Evolutionary conservation across 2,329 filamentous ascomycete species (phyloP).

Genomic region (Pseudogymnoascus verrucosus): DNA sequence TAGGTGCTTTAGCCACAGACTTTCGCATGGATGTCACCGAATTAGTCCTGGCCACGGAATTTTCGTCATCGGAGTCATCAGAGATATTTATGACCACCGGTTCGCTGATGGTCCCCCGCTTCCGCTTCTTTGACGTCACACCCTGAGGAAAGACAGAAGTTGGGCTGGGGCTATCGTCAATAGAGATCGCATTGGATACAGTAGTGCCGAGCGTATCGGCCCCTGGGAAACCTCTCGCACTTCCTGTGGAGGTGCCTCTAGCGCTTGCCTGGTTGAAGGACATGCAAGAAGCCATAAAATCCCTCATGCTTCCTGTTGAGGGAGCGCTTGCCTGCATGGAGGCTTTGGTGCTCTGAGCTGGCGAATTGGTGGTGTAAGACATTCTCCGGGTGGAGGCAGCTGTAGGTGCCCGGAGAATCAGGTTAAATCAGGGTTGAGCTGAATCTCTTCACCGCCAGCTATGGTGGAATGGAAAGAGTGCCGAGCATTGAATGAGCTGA

Average conservation of each 20-base stretch:
- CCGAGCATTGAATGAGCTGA: neutral
- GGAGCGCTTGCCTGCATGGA: conserved; percentile 9
- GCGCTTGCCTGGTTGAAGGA: neutral
- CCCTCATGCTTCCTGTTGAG: conserved; percentile 12
- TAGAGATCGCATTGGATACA: neutral
- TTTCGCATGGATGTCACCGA: neutral
- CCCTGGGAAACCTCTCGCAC: neutral
- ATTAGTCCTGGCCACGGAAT: neutral
- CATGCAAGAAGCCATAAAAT: neutral
- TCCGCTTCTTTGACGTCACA: neutral
- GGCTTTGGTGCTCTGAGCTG: neutral
- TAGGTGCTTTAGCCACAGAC: neutral
- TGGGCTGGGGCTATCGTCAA: neutral
- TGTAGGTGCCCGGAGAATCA: conserved; percentile 2
- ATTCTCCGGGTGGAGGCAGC: conserved; percentile 1
- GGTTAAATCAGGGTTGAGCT: neutral
- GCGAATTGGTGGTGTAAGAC: neutral
- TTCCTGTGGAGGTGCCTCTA: neutral
- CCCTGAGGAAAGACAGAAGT: neutral
- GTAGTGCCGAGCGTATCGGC: neutral
- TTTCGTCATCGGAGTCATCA: neutral
- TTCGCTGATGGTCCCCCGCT: neutral
- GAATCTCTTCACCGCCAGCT: neutral
- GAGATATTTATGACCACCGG: neutral
- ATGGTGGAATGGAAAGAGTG: neutral